phyloP scores from a whole-genome alignment of 2,329 filamentous ascomycete genomes.

The Trichoderma sp. region DNA sequence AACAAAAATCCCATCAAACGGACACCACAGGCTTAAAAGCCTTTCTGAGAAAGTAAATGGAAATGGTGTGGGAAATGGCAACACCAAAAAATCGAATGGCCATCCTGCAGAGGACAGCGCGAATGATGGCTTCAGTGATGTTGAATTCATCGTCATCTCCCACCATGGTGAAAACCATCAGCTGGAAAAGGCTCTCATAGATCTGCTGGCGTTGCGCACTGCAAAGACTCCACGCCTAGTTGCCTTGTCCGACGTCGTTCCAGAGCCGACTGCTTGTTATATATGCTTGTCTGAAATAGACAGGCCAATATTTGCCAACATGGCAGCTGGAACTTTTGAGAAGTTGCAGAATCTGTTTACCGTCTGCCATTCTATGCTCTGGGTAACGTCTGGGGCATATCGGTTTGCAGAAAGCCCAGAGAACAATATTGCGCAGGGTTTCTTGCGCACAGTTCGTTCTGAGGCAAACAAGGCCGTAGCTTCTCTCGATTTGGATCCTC shows the following conservation, averaged over 20 bases:
- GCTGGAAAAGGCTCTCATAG: constrained; percentile 28
- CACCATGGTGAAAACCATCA: constrained; percentile 28
- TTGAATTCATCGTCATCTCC: constrained; percentile 33
- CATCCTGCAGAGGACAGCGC: background rate
- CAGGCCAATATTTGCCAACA: constrained; percentile 44
- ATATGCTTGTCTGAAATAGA: constrained; percentile 50
- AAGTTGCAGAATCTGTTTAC: constrained; percentile 42
- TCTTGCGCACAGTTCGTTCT: constrained; percentile 49
- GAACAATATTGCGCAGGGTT: constrained; percentile 48
- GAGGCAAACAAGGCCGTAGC: constrained; percentile 48
- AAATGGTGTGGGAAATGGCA: background rate
- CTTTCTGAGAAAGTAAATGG: background rate
- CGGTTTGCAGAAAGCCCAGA: constrained; percentile 40
- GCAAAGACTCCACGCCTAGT: constrained; percentile 29
- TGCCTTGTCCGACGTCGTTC: constrained; percentile 28
- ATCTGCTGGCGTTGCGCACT: constrained; percentile 31
- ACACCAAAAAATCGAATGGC: background rate
- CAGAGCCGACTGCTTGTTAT: constrained; percentile 31
- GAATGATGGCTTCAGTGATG: constrained; percentile 19
- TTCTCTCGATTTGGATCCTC: constrained; percentile 49
- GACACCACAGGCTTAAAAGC: background rate
- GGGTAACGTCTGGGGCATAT: constrained; percentile 46
- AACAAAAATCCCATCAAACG: background rate
- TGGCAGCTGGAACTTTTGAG: constrained; percentile 43
- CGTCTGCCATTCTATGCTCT: constrained; percentile 41